phyloP scores from a whole-genome alignment of 306 rosid genomes.

The Heteromeles arbutifolia region DNA sequence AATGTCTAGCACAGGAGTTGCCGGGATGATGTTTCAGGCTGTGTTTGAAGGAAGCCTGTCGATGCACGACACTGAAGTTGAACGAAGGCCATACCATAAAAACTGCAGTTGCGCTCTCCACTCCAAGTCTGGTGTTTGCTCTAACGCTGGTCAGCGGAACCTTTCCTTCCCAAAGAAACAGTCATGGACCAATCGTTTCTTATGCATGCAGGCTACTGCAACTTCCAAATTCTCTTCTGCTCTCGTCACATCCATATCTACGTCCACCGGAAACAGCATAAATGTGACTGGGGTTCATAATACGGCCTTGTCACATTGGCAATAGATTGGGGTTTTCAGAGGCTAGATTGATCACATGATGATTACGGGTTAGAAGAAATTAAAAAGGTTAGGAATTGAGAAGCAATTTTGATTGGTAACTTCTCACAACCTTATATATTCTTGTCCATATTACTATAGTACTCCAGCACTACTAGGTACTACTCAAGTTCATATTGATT shows the following conservation, averaged over 20 bases:
- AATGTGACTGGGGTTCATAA: not conserved
- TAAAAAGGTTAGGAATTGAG: not conserved
- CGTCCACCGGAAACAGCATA: not conserved
- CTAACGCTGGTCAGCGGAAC: not conserved
- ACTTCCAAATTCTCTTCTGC: not conserved
- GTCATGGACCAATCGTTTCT: not conserved
- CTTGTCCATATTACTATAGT: not conserved
- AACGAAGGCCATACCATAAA: slow-evolving; percentile 63
- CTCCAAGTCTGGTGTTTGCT: not conserved
- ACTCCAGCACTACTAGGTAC: not conserved
- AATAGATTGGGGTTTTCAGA: not conserved
- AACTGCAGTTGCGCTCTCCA: slow-evolving; percentile 30
- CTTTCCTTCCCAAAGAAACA: slow-evolving; percentile 28
- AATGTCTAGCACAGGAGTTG: slow-evolving; percentile 32
- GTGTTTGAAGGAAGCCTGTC: slow-evolving; percentile 40
- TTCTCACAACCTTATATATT: not conserved
- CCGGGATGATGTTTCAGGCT: slow-evolving; percentile 16
- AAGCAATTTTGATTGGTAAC: not conserved
- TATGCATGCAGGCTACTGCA: not conserved
- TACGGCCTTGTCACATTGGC: not conserved
- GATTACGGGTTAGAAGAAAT: not conserved
- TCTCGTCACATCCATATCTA: not conserved
- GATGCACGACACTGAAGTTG: slow-evolving; percentile 38
- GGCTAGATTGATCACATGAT: not conserved
- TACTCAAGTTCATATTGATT: not conserved